Evolutionary conservation across 495 filamentous ascomycete genomes (phyloP), one percentile per base, ranked within the genome.

Genomic region (Trichoderma virens): DNA sequence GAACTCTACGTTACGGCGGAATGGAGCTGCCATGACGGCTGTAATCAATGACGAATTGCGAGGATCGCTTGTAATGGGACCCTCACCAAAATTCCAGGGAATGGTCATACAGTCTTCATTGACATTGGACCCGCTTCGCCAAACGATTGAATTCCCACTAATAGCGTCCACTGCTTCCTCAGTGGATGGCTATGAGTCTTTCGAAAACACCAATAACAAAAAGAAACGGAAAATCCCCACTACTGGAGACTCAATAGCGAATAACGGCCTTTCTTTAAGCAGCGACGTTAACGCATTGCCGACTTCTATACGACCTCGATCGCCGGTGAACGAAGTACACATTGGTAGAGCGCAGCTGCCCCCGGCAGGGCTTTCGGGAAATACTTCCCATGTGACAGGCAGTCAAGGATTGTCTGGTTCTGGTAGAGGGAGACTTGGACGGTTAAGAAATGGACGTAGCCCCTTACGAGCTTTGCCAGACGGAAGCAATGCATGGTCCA

Each of bases 121-220:
- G 16, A 11, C 7, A 6, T n/a, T 30, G 2, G 61, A 62, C 5
- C 31, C 51, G 4, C 23, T 56, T 56, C 59, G 28, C 31, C 59
- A 62, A 38, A 27, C 43, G 38, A 59, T 28, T 59, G 56, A 56
- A n/a, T 54, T 61, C 6, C 31, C 20, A 61, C 14, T 61, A 30
- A n/a, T 61, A 61, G 74, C 72, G 27, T 84, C 83, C 16, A 76
- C 80, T 5, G 69, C 78, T 3, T 85, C 84, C 28, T 84, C 84
- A 8, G 85, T 83, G 5, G 95, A 98, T 73, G 92, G 94, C 32
- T 97, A 98, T 72, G 95, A 98, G 71, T 93, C 90, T 20, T 95
- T 97, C 70, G 94, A 99, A 73, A 98, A 99, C 69, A 97, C 91
- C 61, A 98, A 97, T 72, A 98, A 99, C 73, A 99, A 99, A 75